These are phyloP conservation scores for Capsicum pubescens DNA, from an alignment of 257 asterid species.

Conservation along the genomic window DNA sequence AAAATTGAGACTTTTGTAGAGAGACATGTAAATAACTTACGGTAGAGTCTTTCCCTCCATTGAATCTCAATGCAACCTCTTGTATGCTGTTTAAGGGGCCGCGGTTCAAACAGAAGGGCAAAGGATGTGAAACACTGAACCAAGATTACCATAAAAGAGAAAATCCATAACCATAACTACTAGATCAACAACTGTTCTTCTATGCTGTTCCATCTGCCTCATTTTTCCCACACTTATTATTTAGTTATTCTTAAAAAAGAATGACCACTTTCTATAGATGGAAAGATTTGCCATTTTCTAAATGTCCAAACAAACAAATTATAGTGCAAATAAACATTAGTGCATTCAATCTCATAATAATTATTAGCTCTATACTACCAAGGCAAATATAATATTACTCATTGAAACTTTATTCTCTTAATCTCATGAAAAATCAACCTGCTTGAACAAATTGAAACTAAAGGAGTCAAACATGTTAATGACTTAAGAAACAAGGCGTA, in stretches of 20 bases:
- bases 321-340: background rate
- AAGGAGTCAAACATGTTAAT: background rate
- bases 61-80: slow-evolving; percentile 94
- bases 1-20: background rate
- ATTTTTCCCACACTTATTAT: background rate
- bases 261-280: background rate
- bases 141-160: background rate
- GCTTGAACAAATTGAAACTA: background rate
- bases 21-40: slow-evolving; percentile 50
- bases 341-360: background rate
- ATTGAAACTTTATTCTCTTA: background rate
- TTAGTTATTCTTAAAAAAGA: background rate
- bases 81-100: slow-evolving; percentile 56
- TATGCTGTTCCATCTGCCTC: background rate
- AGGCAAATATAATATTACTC: background rate
- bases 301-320: background rate
- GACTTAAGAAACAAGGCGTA: background rate
- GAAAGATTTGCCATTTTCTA: slow-evolving; percentile 9
- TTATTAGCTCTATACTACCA: background rate
- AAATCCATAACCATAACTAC: background rate
- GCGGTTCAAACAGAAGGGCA: background rate
- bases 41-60: slow-evolving; percentile 96
- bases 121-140: slow-evolving; percentile 21
- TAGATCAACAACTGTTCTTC: slow-evolving; percentile 11
- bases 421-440: background rate